Conservation (phyloP, 1,139 yeast genomes). For the Zygosaccharomyces pseudobailii region DNA sequence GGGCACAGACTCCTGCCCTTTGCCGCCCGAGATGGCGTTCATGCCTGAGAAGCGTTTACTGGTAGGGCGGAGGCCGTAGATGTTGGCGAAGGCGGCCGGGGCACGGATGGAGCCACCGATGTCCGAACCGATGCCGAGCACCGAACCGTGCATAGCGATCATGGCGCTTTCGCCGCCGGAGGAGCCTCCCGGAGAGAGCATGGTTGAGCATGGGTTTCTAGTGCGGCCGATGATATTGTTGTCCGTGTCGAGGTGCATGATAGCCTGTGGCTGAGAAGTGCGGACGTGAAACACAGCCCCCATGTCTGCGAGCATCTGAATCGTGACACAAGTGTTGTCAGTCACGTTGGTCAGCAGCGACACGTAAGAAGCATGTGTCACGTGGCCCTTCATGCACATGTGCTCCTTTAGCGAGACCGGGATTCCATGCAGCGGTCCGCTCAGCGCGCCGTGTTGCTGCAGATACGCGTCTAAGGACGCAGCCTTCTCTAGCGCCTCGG, state of each 20-base stretch:
- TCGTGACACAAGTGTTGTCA: constrained; percentile 46
- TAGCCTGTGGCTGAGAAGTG: constrained; percentile 52
- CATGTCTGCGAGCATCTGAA: constrained; percentile 49
- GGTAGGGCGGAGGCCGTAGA: constrained; percentile 66
- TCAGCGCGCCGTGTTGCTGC: constrained; percentile 49
- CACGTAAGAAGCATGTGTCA: constrained; percentile 63
- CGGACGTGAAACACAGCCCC: constrained; percentile 63
- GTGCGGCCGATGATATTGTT: constrained; percentile 50
- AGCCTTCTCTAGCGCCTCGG: constrained; percentile 54
- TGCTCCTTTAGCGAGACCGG: constrained; percentile 80
- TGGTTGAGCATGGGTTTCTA: constrained; percentile 49
- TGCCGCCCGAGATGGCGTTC: constrained; percentile 52
- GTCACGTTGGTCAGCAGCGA: constrained; percentile 48
- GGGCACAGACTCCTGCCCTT: constrained; percentile 37
- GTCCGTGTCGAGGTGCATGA: constrained; percentile 52
- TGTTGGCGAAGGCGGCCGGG: constrained; percentile 70
- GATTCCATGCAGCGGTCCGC: constrained; percentile 75
- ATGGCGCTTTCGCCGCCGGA: constrained; percentile 77
- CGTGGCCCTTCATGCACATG: constrained; percentile 51
- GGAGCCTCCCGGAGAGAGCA: constrained; percentile 61
- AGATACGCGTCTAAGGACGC: constrained; percentile 49
- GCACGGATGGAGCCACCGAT: constrained; percentile 76
- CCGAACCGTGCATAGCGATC: constrained; percentile 59
- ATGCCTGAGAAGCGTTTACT: constrained; percentile 51
- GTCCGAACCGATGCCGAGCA: constrained; percentile 69